Evolutionary conservation across 2,329 filamentous ascomycete species (phyloP).

Genomic region (Fusarium sublunatum): DNA sequence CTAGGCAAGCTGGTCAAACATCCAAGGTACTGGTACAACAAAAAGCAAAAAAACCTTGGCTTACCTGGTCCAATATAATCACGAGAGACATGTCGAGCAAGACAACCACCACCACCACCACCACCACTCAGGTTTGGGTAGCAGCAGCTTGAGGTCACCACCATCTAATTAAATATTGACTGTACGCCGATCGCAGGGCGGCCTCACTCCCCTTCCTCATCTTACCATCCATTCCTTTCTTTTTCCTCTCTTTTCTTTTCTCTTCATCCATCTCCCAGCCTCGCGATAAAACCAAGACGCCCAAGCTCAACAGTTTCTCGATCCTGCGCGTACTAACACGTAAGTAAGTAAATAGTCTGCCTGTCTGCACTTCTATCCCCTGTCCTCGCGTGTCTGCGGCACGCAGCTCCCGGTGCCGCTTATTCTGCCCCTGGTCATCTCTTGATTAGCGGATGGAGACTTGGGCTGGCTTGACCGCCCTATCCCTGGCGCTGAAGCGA

Average conservation of each 20-base stretch:
- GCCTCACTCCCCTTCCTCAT: conserved; percentile 34
- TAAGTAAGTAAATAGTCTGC: conserved; percentile 38
- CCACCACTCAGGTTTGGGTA: conserved; percentile 3
- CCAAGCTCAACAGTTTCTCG: conserved; percentile 23
- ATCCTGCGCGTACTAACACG: conserved; percentile 32
- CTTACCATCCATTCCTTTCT: conserved; percentile 23
- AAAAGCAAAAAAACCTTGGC: conserved; percentile 16
- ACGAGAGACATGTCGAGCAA: conserved; percentile 32
- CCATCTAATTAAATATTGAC: conserved; percentile 11
- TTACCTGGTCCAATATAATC: conserved; percentile 1
- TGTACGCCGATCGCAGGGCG: conserved; percentile 31
- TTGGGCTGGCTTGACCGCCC: conserved; percentile 36
- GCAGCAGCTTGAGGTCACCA: conserved; percentile 28
- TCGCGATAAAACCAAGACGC: conserved; percentile 11
- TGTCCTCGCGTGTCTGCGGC: conserved; percentile 35
- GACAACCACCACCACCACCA: conserved; percentile 19
- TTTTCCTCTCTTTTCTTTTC: conserved; percentile 8
- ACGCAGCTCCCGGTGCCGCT: conserved; percentile 31
- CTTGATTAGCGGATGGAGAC: conserved; percentile 38
- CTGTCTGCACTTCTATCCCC: conserved; percentile 29
- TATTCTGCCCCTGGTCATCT: conserved; percentile 28
- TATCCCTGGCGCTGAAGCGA: conserved; percentile 21
- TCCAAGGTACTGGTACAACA: conserved; percentile 23
- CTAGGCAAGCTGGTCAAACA: background rate
- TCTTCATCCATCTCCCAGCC: conserved; percentile 23